phyloP scores from a whole-genome alignment of 352 stramenopile genomes.

The Peronospora destructor region DNA sequence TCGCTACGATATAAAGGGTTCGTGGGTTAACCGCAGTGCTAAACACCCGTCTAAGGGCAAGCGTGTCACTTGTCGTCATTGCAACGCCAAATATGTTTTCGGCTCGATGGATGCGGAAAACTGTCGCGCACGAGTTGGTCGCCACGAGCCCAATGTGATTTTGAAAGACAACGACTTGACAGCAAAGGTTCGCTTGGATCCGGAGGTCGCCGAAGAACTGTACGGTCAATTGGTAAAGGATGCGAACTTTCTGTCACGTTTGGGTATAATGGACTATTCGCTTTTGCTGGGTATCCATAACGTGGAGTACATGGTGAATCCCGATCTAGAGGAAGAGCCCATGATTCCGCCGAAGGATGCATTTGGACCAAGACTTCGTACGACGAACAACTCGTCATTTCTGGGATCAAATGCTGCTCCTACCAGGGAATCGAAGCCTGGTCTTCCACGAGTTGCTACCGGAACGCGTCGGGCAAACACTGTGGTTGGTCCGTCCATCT shows the following conservation, averaged over 20 bases:
- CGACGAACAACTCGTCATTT: constrained; percentile 37
- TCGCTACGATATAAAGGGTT: constrained; percentile 85
- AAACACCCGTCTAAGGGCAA: constrained; percentile 85
- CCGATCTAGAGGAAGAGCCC: constrained; percentile 52
- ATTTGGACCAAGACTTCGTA: constrained; percentile 24
- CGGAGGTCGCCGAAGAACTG: constrained; percentile 68
- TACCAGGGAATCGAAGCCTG: constrained; percentile 32
- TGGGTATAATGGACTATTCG: constrained; percentile 91
- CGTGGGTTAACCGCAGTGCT: constrained; percentile 82
- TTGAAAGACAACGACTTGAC: constrained; percentile 87
- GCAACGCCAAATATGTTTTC: constrained; percentile 85
- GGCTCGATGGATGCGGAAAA: constrained; percentile 73
- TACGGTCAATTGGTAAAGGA: constrained; percentile 84
- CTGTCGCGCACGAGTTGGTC: constrained; percentile 65
- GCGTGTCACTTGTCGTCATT: constrained; percentile 78
- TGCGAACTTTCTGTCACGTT: constrained; percentile 72
- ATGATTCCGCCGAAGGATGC: constrained; percentile 27
- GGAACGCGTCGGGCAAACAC: constrained; percentile 78
- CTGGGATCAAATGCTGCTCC: constrained; percentile 21
- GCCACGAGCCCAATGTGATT: constrained; percentile 81
- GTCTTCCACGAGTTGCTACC: constrained; percentile 50
- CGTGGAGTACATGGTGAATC: constrained; percentile 83
- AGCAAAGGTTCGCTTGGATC: constrained; percentile 69
- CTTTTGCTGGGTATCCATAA: constrained; percentile 86
- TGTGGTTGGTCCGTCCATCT: constrained; percentile 80